Evolutionary conservation across 1,284 basidiomycete genomes (phyloP).

Genomic region (Sanguinoderma infundibulare): DNA sequence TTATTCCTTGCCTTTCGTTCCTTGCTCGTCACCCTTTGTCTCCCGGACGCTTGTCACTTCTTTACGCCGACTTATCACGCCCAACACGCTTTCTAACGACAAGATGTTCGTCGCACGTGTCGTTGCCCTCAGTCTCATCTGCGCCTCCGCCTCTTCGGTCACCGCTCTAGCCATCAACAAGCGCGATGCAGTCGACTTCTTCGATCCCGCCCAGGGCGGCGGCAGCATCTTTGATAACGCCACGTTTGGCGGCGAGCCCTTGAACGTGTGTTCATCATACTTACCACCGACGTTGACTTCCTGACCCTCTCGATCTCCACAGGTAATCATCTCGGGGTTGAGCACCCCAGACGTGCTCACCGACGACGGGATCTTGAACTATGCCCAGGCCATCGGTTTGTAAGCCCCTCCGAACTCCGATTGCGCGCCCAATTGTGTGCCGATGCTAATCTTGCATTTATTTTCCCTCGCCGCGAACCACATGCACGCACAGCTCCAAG

Average conservation of each 20-base stretch:
- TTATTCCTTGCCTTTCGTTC: neutral
- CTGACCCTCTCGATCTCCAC: neutral
- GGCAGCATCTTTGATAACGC: conserved; percentile 41
- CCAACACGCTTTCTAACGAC: neutral
- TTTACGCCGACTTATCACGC: neutral
- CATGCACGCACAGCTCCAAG: conserved; percentile 48
- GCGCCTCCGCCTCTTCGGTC: conserved; percentile 10
- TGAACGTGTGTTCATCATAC: conserved; percentile 37
- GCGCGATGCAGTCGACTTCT: conserved; percentile 18
- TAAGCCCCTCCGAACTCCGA: conserved; percentile 32
- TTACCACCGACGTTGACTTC: neutral
- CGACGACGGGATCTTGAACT: conserved; percentile 59
- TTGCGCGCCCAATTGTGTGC: neutral
- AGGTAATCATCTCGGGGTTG: conserved; percentile 60
- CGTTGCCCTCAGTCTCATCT: neutral
- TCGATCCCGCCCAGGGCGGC: conserved; percentile 28
- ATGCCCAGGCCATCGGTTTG: conserved; percentile 65
- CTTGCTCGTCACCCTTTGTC: neutral
- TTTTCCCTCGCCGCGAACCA: neutral
- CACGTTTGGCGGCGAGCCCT: conserved; percentile 42
- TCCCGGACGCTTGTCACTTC: neutral
- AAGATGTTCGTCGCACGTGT: conserved; percentile 3
- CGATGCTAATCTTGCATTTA: neutral
- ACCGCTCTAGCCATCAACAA: conserved; percentile 15
- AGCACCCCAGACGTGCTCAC: conserved; percentile 73